Evolutionary conservation across 1,284 basidiomycete genomes (phyloP).

Genomic region (Tylopilus orsonianus): DNA sequence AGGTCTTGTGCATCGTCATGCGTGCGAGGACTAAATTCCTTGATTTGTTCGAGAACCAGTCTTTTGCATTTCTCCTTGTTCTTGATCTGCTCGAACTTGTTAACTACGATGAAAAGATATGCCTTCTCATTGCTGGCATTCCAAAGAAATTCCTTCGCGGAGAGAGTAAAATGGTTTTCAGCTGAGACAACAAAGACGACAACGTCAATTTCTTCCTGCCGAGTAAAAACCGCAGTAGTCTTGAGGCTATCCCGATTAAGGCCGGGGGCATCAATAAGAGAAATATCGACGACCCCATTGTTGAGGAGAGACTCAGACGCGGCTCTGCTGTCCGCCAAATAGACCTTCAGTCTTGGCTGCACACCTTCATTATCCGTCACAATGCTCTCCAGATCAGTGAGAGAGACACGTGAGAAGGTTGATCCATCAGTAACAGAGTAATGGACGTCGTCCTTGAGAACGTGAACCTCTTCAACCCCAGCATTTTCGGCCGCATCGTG

Average conservation of each 20-base stretch:
- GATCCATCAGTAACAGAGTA: slow-evolving; percentile 75
- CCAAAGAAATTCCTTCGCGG: slow-evolving; percentile 92
- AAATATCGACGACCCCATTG: slow-evolving; percentile 97
- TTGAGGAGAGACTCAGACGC: slow-evolving; percentile 84
- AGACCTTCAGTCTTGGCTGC: slow-evolving; percentile 79
- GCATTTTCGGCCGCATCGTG: slow-evolving; percentile 87
- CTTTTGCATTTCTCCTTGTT: slow-evolving; percentile 94
- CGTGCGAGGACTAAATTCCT: slow-evolving; percentile 87
- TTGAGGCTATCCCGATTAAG: slow-evolving; percentile 95
- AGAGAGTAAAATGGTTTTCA: slow-evolving; percentile 98
- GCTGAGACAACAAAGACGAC: slow-evolving; percentile 98
- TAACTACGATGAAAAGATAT: slow-evolving; percentile 98
- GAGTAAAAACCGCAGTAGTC: slow-evolving; percentile 94
- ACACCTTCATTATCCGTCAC: slow-evolving; percentile 77
- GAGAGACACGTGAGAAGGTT: slow-evolving; percentile 71
- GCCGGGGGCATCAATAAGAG: slow-evolving; percentile 97
- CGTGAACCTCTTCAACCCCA: slow-evolving; percentile 81
- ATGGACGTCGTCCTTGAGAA: slow-evolving; percentile 64
- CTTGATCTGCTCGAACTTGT: slow-evolving; percentile 95
- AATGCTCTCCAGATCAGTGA: slow-evolving; percentile 79
- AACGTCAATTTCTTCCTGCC: slow-evolving; percentile 98
- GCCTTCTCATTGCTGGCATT: slow-evolving; percentile 97
- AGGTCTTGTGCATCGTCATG: slow-evolving; percentile 91
- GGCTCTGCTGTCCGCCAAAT: slow-evolving; percentile 74
- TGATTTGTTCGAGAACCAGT: slow-evolving; percentile 93